phyloP scores from a whole-genome alignment of 805 yeast species.

The Monosporozyma yasuniensis region DNA sequence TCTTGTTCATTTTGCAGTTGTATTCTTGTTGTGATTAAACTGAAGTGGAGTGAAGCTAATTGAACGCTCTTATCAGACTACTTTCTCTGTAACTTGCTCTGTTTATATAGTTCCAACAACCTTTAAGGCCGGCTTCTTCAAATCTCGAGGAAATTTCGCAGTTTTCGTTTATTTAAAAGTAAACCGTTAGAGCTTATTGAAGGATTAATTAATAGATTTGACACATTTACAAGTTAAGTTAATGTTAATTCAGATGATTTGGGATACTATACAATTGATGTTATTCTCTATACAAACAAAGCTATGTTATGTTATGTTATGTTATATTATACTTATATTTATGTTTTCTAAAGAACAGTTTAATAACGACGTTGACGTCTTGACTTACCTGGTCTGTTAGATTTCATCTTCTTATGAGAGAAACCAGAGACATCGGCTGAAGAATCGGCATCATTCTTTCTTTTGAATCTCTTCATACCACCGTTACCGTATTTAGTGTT shows the following conservation, averaged over 20 bases:
- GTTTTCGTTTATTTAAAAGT: neutral
- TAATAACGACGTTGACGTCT: conserved; percentile 35
- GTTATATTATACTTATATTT: too few relatives aligned
- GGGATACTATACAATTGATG: neutral
- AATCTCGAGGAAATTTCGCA: neutral
- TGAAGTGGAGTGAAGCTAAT: neutral
- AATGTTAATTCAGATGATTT: too few relatives aligned
- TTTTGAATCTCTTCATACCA: conserved; percentile 66
- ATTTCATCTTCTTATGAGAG: conserved; percentile 38
- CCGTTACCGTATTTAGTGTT: conserved; percentile 68
- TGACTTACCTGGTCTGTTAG: conserved; percentile 47
- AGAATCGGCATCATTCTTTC: conserved; percentile 65
- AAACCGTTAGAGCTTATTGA: neutral
- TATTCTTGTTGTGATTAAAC: neutral
- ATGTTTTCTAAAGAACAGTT: too few relatives aligned
- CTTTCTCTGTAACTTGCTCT: too few relatives aligned
- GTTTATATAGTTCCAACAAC: neutral
- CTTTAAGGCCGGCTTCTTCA: neutral
- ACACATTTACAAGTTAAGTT: too few relatives aligned
- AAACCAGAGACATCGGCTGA: conserved; percentile 58
- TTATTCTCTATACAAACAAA: neutral
- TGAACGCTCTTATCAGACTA: too few relatives aligned
- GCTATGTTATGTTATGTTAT: neutral
- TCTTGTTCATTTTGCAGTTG: conserved; percentile 14
- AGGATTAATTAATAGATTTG: too few relatives aligned